These are phyloP conservation scores for Phalaenopsis aphrodite DNA, from an alignment of 106 monocot species.

Conservation along the genomic window DNA sequence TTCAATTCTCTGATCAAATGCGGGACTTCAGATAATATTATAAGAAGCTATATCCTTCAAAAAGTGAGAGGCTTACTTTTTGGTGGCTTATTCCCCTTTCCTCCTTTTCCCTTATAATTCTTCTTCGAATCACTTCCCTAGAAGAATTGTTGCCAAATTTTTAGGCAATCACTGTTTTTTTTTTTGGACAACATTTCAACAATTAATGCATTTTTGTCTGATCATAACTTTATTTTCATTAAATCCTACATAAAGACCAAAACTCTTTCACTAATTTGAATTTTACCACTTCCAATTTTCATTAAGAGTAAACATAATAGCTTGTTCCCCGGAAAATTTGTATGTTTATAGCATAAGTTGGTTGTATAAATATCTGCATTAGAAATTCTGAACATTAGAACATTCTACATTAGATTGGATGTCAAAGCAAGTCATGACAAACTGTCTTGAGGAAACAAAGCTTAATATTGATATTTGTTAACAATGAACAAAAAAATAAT, in stretches of 20 bases:
- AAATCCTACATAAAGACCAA: neutral
- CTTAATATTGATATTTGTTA: too few species aligned
- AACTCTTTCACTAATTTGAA: neutral
- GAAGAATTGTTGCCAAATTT: neutral
- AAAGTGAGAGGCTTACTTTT: neutral
- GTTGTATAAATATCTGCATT: neutral
- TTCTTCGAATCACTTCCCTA: neutral
- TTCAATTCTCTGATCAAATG: neutral
- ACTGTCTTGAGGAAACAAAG: too few species aligned
- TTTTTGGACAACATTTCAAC: neutral
- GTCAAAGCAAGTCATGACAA: too few species aligned
- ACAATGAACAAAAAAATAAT: too few species aligned
- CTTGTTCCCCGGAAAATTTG: neutral
- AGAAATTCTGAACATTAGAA: neutral
- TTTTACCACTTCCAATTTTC: neutral
- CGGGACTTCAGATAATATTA: neutral
- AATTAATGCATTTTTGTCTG: too few species aligned
- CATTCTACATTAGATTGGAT: too few species aligned
- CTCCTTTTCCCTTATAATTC: neutral
- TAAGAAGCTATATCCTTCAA: neutral
- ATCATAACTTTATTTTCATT: neutral
- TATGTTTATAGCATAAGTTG: neutral
- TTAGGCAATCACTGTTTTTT: neutral
- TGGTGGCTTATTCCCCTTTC: neutral
- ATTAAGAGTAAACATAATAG: neutral